These are phyloP conservation scores for Leptomonas seymouri DNA, from an alignment of 208 protist species.

Conservation along the genomic window DNA sequence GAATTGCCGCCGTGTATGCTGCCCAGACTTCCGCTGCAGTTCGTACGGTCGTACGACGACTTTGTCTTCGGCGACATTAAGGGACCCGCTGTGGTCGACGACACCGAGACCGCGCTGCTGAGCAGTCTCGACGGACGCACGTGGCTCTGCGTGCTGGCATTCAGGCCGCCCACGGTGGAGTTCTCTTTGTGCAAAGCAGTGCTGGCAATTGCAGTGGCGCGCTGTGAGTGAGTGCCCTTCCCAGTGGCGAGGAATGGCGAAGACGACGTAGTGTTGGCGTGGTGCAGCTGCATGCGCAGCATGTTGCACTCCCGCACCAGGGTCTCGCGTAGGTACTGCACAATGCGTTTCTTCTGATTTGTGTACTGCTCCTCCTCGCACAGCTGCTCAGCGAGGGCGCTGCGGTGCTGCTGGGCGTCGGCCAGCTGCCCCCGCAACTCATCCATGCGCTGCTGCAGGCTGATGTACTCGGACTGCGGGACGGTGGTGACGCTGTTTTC, in stretches of 20 bases:
- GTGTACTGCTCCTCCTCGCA: conserved; percentile 62
- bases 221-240: background rate
- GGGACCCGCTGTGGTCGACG: conserved; percentile 3
- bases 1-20: conserved; percentile 13
- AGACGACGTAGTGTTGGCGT: conserved; percentile 35
- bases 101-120: background rate
- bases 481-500: conserved; percentile 62
- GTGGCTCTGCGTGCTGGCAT: conserved; percentile 8
- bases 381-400: conserved; percentile 45
- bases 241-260: background rate
- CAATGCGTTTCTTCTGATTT: conserved; percentile 50
- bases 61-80: conserved; percentile 3
- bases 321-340: conserved; percentile 86
- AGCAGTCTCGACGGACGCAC: conserved; percentile 31
- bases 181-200: background rate
- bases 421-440: conserved; percentile 60
- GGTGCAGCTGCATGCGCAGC: conserved; percentile 77
- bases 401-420: conserved; percentile 46
- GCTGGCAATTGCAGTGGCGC: background rate
- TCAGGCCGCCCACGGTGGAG: background rate
- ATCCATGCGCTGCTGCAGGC: conserved; percentile 34
- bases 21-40: conserved; percentile 7
- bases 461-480: conserved; percentile 48
- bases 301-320: conserved; percentile 81
- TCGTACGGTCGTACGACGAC: background rate